Percentiles rank a stretch among this genome's conserved stretches.
These are phyloP conservation scores for Neoboletus magnificus DNA, from an alignment of 768 basidiomycete genomes.

Conservation along the genomic window DNA sequence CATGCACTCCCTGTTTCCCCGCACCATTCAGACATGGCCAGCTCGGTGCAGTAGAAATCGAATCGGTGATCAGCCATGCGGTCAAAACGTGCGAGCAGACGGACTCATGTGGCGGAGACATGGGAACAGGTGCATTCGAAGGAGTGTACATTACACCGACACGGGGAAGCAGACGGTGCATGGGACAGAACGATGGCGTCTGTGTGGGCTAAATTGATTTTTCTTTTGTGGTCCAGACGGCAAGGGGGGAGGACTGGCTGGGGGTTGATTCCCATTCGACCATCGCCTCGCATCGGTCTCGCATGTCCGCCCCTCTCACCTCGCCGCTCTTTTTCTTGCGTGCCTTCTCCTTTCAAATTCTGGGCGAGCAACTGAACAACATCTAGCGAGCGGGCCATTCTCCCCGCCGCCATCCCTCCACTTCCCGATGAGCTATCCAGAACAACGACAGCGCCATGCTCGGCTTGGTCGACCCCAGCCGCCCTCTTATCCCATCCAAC, in stretches of 20 bases:
- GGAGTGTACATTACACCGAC: neutral
- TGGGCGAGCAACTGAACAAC: neutral
- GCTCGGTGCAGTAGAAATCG: no score
- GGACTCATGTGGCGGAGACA: no score
- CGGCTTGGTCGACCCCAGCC: slow-evolving; percentile 32
- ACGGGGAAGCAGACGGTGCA: neutral
- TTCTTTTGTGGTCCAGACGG: neutral
- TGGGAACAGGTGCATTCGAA: no score
- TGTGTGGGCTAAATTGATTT: neutral
- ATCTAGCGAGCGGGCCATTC: slow-evolving; percentile 2
- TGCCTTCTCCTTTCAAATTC: neutral
- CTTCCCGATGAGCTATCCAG: slow-evolving; percentile 38
- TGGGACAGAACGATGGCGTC: neutral
- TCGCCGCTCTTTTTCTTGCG: slow-evolving; percentile 19
- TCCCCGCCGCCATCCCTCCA: neutral
- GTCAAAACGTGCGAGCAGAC: no score
- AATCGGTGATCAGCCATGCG: no score
- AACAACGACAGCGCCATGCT: slow-evolving; percentile 36
- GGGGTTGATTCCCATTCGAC: neutral
- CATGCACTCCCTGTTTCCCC: no score
- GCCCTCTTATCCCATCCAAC: slow-evolving; percentile 36
- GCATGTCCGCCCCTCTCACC: slow-evolving; percentile 1
- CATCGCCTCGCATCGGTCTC: neutral
- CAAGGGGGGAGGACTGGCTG: slow-evolving; percentile 16
- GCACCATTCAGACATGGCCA: no score